A percentile compares a stretch with the other conserved stretches of the same genome.
phyloP scores from a whole-genome alignment of 169 alveolate genomes.

The Cryptosporidium bovis region DNA sequence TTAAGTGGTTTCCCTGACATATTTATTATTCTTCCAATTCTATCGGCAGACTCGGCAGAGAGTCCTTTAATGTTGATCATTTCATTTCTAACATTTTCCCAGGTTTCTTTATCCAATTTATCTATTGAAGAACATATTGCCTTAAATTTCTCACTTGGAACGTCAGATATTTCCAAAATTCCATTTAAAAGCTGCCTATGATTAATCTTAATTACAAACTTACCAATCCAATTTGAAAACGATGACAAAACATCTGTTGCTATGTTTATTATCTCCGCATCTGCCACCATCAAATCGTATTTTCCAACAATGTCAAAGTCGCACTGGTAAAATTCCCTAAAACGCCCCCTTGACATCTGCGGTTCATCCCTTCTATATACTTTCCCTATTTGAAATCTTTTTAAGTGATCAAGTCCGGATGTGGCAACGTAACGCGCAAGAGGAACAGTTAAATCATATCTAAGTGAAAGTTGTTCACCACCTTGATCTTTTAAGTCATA shows the following conservation, averaged over 20 bases:
- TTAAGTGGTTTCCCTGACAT: conserved; percentile 85
- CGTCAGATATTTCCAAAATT: conserved; percentile 89
- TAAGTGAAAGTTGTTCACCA: conserved; percentile 94
- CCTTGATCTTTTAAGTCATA: conserved; percentile 97
- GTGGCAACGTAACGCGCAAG: conserved; percentile 94
- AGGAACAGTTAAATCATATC: conserved; percentile 98
- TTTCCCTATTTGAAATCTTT: conserved; percentile 95
- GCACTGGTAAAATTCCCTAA: conserved; percentile 96
- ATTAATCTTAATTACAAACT: conserved; percentile 89
- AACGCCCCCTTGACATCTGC: conserved; percentile 94
- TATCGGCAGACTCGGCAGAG: conserved; percentile 84
- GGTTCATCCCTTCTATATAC: conserved; percentile 99
- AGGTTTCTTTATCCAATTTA: conserved; percentile 95
- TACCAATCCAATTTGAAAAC: conserved; percentile 84
- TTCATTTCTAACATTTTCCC: conserved; percentile 92
- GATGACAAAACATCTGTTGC: conserved; percentile 86
- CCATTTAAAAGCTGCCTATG: conserved; percentile 93
- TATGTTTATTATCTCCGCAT: conserved; percentile 93
- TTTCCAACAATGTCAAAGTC: conserved; percentile 96
- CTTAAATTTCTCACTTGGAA: conserved; percentile 87
- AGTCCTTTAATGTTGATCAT: conserved; percentile 91
- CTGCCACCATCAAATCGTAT: conserved; percentile 91
- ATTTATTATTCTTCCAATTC: conserved; percentile 85
- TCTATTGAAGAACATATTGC: conserved; percentile 95
- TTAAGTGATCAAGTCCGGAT: conserved; percentile 86